Percentiles rank a stretch among this genome's conserved stretches.
phyloP scores from a whole-genome alignment of 1,284 basidiomycete species.

The Jaminaea rosea region DNA sequence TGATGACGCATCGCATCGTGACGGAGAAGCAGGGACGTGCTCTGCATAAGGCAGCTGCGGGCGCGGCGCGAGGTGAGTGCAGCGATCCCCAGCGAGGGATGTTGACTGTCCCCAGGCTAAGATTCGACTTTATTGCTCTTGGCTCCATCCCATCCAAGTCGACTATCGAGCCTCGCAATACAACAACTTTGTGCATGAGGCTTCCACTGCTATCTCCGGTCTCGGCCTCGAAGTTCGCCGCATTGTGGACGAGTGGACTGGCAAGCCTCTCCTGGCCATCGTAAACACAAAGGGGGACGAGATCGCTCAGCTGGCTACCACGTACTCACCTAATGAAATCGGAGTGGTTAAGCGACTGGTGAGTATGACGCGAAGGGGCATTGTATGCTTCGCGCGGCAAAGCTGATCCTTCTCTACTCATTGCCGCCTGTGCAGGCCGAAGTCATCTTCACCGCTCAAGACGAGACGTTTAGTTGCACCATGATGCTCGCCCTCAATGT shows the following conservation, averaged over 20 bases:
- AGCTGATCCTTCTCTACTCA: too few species aligned
- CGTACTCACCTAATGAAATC: conserved; percentile 29
- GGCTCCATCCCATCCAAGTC: background rate
- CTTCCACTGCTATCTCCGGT: conserved; percentile 9
- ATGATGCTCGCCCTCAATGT: conserved; percentile 50
- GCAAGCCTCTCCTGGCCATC: conserved; percentile 14
- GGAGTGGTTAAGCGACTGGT: conserved; percentile 28
- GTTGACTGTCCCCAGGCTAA: background rate
- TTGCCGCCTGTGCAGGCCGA: too few species aligned
- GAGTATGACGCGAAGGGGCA: background rate
- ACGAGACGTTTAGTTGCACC: conserved; percentile 64
- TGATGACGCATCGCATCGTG: background rate
- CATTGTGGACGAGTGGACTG: conserved; percentile 20
- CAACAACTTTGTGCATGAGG: conserved; percentile 11
- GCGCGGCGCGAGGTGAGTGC: background rate
- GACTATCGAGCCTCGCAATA: conserved; percentile 5
- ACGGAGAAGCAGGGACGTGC: background rate
- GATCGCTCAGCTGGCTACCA: conserved; percentile 30
- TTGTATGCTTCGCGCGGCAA: too few species aligned
- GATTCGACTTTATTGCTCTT: background rate
- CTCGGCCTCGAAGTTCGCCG: conserved; percentile 31
- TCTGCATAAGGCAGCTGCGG: background rate
- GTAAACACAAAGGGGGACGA: conserved; percentile 34
- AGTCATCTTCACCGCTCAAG: conserved; percentile 71
- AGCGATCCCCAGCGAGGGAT: background rate